phyloP scores from a whole-genome alignment of 1,139 yeast genomes.

The Suhomyces bokatorum region DNA sequence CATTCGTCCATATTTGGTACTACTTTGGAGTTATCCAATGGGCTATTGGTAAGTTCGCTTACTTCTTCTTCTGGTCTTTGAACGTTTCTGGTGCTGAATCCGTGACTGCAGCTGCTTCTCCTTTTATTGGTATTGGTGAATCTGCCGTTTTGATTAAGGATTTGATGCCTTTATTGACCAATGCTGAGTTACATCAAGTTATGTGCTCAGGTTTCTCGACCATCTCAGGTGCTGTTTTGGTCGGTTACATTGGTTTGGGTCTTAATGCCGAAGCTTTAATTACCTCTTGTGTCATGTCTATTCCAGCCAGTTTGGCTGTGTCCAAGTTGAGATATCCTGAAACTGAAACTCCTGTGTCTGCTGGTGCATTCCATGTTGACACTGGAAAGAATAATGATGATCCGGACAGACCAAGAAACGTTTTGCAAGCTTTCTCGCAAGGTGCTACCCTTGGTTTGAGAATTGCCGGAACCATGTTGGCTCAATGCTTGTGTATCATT shows the following conservation, averaged over 20 bases:
- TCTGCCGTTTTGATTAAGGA: constrained; percentile 64
- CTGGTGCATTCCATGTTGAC: constrained; percentile 38
- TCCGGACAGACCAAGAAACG: constrained; percentile 50
- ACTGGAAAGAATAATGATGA: constrained; percentile 28
- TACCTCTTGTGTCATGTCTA: constrained; percentile 70
- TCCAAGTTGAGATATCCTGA: constrained; percentile 66
- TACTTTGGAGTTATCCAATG: constrained; percentile 64
- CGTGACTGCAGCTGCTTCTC: constrained; percentile 68
- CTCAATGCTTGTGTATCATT: constrained; percentile 65
- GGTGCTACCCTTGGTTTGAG: constrained; percentile 64
- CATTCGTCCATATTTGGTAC: constrained; percentile 62
- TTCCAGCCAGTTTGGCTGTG: constrained; percentile 66
- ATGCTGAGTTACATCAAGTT: constrained; percentile 64
- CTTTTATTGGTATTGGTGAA: constrained; percentile 71
- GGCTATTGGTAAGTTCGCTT: constrained; percentile 60
- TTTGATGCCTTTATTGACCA: constrained; percentile 59
- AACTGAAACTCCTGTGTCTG: constrained; percentile 55
- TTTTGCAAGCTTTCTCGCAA: constrained; percentile 63
- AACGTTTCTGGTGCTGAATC: constrained; percentile 68
- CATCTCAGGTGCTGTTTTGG: constrained; percentile 66
- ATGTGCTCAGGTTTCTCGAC: constrained; percentile 71
- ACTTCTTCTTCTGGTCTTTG: constrained; percentile 63
- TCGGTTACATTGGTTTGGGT: constrained; percentile 65
- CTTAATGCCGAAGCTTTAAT: constrained; percentile 65
- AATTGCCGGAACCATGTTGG: constrained; percentile 61